These are phyloP conservation scores for Amanita phalloides DNA, from an alignment of 768 basidiomycete species.

Conservation along the genomic window DNA sequence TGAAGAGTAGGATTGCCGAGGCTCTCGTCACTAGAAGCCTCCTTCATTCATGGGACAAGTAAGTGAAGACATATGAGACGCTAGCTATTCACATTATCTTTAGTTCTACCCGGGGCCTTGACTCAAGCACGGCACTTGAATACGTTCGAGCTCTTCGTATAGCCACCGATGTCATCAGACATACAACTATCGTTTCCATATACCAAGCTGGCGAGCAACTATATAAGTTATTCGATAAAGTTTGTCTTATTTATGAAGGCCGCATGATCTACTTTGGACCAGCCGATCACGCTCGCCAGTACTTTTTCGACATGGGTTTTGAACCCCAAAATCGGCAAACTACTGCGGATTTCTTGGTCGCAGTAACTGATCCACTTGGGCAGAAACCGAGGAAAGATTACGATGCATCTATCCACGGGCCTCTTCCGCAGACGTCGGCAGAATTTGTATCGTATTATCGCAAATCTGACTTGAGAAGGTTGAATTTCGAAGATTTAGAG, in stretches of 20 bases:
- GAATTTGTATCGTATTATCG: constrained; percentile 34
- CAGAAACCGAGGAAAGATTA: constrained; percentile 26
- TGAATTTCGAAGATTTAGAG: constrained; percentile 29
- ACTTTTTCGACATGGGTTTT: constrained; percentile 67
- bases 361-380: constrained; percentile 47
- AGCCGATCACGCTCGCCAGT: constrained; percentile 49
- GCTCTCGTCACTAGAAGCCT: constrained; percentile 49
- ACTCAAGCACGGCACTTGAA: constrained; percentile 65
- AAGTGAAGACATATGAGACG: constrained; percentile 9
- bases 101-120: constrained; percentile 57
- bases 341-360: constrained; percentile 53
- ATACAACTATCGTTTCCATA: constrained; percentile 65
- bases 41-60: constrained; percentile 76
- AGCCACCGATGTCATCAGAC: constrained; percentile 42
- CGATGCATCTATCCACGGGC: constrained; percentile 17
- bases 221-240: constrained; percentile 56
- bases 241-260: constrained; percentile 70
- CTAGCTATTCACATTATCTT: neutral
- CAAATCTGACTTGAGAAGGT: constrained; percentile 13
- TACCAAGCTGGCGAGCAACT: constrained; percentile 76
- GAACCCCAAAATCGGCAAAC: constrained; percentile 50
- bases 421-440: constrained; percentile 30
- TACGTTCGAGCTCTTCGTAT: constrained; percentile 59
- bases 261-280: constrained; percentile 71
- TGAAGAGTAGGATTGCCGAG: constrained; percentile 29